Evolutionary conservation across 192 early-diverging fungal genomes (phyloP).

Genomic region (Coemansia sp.): DNA sequence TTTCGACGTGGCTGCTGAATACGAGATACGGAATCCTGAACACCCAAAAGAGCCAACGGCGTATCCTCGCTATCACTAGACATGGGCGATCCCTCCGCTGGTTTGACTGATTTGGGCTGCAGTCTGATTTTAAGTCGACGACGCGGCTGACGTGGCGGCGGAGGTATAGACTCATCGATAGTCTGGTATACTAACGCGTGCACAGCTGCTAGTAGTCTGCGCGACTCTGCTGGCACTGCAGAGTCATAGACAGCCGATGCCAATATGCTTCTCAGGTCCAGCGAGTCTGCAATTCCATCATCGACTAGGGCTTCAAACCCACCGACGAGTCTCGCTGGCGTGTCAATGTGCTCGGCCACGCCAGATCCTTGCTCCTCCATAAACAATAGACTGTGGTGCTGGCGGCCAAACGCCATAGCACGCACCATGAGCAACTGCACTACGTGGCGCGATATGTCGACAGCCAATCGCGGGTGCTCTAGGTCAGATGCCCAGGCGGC

Average conservation of each 20-base stretch:
- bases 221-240: constrained; percentile 21
- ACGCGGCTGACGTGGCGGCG: constrained; percentile 18
- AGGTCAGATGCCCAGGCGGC: constrained; percentile 26
- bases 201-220: constrained; percentile 28
- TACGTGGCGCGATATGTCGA: constrained; percentile 6
- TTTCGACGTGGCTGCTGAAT: constrained; percentile 2
- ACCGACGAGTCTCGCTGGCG: constrained; percentile 50
- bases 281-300: constrained; percentile 35
- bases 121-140: constrained; percentile 53
- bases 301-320: constrained; percentile 46
- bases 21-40: not conserved
- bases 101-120: constrained; percentile 6
- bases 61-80: constrained; percentile 54
- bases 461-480: constrained; percentile 16
- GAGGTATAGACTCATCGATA: constrained; percentile 41
- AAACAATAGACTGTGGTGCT: constrained; percentile 52
- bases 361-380: constrained; percentile 30
- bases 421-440: constrained; percentile 34
- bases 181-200: constrained; percentile 47
- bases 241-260: constrained; percentile 37
- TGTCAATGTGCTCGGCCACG: constrained; percentile 46
- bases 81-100: not conserved
- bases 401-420: constrained; percentile 42
- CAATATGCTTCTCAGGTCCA: constrained; percentile 27
- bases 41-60: constrained; percentile 22